Evolutionary conservation across 169 alveolate species (phyloP).

Genomic region (Babesia bigemina): DNA sequence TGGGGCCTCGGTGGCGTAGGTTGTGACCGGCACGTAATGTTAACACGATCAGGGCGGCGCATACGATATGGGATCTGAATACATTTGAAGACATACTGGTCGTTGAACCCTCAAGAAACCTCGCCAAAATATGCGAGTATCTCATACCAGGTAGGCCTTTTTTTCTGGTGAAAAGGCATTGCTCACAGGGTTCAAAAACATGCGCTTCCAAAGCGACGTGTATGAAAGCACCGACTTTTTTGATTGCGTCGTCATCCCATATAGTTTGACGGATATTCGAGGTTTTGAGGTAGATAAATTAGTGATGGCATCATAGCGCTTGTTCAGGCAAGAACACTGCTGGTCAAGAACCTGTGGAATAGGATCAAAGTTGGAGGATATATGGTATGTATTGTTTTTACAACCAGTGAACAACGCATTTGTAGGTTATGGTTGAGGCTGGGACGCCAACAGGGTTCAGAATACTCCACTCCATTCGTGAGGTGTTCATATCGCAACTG

Average conservation of each 20-base stretch:
- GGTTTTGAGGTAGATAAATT: conserved; percentile 35
- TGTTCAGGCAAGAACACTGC: conserved; percentile 58
- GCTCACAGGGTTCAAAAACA: conserved; percentile 51
- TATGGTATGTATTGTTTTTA: conserved; percentile 31
- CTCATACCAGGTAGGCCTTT: conserved; percentile 58
- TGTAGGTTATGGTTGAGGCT: conserved; percentile 78
- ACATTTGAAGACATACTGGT: conserved; percentile 44
- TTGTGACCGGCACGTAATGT: background rate
- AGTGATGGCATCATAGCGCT: background rate
- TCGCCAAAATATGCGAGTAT: conserved; percentile 65
- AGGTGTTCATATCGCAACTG: conserved; percentile 82
- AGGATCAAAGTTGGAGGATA: conserved; percentile 62
- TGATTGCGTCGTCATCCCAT: conserved; percentile 72
- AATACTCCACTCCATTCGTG: conserved; percentile 83
- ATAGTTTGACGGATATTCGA: conserved; percentile 49
- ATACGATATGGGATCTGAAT: conserved; percentile 57
- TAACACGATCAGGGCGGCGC: conserved; percentile 46
- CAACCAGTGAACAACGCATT: background rate
- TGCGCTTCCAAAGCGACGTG: conserved; percentile 67
- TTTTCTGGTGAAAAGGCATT: background rate
- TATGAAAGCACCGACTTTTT: conserved; percentile 58
- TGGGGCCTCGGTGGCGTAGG: conserved; percentile 67
- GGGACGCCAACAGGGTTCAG: conserved; percentile 92
- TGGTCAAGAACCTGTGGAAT: conserved; percentile 76
- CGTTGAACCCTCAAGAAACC: conserved; percentile 74